Percentiles rank a stretch among this genome's conserved stretches.
These are phyloP conservation scores for Leccinum subgranulosum DNA, from an alignment of 768 basidiomycete species.

Conservation along the genomic window DNA sequence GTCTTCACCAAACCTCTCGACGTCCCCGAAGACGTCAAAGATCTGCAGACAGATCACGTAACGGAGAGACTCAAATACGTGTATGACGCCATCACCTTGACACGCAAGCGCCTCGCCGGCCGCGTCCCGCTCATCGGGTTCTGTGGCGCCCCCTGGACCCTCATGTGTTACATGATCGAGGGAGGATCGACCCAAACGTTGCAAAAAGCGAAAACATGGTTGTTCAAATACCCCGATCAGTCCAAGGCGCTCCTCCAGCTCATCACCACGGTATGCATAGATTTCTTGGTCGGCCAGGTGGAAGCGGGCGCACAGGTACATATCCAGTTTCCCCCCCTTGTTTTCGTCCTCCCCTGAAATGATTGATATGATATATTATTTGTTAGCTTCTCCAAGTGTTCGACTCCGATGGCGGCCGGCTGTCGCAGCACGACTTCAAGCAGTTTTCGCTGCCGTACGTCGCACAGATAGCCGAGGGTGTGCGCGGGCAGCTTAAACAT, in stretches of 20 bases:
- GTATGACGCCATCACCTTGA: slow-evolving; percentile 86
- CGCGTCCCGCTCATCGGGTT: slow-evolving; percentile 97
- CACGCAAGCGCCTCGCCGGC: slow-evolving; percentile 76
- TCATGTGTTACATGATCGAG: slow-evolving; percentile 98
- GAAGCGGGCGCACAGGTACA: slow-evolving; percentile 93
- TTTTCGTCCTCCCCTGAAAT: not conserved
- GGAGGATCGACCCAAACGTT: slow-evolving; percentile 91
- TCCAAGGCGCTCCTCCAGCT: slow-evolving; percentile 71
- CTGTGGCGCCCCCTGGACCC: slow-evolving; percentile 96
- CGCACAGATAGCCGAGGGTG: slow-evolving; percentile 64
- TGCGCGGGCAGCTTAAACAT: slow-evolving; percentile 54
- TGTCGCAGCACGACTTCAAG: slow-evolving; percentile 83
- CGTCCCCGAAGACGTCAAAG: slow-evolving; percentile 67
- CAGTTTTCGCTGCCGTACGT: slow-evolving; percentile 83
- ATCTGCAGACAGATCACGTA: slow-evolving; percentile 72
- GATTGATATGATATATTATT: not conserved
- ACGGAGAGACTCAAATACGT: slow-evolving; percentile 85
- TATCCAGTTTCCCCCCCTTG: not conserved
- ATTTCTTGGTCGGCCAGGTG: slow-evolving; percentile 89
- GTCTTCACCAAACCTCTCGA: slow-evolving; percentile 83
- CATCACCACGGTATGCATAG: slow-evolving; percentile 87
- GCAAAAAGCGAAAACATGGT: slow-evolving; percentile 90
- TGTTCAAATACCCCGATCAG: slow-evolving; percentile 86
- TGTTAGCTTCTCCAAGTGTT: slow-evolving; percentile 90
- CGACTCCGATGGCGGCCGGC: slow-evolving; percentile 93